Evolutionary conservation across 208 protist genomes (phyloP).

Genomic region (Naegleria gruberi): DNA sequence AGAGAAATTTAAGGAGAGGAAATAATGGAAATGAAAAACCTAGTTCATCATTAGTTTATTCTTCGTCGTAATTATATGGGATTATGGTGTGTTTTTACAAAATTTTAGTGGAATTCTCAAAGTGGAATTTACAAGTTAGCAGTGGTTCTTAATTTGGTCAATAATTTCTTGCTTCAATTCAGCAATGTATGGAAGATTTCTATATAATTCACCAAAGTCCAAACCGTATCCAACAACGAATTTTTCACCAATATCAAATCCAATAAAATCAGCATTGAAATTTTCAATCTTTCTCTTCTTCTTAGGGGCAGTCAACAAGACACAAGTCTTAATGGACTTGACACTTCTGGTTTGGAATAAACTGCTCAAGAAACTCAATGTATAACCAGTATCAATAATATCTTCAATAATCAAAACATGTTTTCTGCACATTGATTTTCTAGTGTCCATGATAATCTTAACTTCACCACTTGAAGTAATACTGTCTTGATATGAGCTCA

Average conservation of each 20-base stretch:
- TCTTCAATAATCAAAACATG: slow-evolving; percentile 78
- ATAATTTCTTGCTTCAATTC: slow-evolving; percentile 12
- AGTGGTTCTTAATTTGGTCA: background rate
- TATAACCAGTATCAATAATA: slow-evolving; percentile 71
- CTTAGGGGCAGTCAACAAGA: slow-evolving; percentile 69
- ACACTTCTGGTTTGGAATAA: slow-evolving; percentile 52
- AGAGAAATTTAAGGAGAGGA: background rate
- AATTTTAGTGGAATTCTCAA: too few relatives aligned
- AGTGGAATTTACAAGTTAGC: too few relatives aligned
- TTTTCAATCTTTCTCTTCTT: slow-evolving; percentile 47
- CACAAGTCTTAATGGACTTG: slow-evolving; percentile 62
- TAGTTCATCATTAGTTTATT: too few relatives aligned
- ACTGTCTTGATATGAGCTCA: slow-evolving; percentile 55
- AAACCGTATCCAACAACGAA: slow-evolving; percentile 82
- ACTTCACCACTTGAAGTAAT: slow-evolving; percentile 61
- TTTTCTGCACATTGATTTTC: slow-evolving; percentile 52
- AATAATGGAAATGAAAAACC: too few relatives aligned
- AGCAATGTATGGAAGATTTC: slow-evolving; percentile 45
- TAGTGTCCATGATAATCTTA: slow-evolving; percentile 64
- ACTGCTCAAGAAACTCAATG: slow-evolving; percentile 57
- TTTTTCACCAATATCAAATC: slow-evolving; percentile 55
- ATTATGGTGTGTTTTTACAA: too few relatives aligned
- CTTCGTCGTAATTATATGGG: too few relatives aligned
- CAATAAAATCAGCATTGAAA: slow-evolving; percentile 51
- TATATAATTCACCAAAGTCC: slow-evolving; percentile 73